Base-by-base conservation (phyloP, 805 yeast genomes). In the Spathaspora sp. region DNA sequence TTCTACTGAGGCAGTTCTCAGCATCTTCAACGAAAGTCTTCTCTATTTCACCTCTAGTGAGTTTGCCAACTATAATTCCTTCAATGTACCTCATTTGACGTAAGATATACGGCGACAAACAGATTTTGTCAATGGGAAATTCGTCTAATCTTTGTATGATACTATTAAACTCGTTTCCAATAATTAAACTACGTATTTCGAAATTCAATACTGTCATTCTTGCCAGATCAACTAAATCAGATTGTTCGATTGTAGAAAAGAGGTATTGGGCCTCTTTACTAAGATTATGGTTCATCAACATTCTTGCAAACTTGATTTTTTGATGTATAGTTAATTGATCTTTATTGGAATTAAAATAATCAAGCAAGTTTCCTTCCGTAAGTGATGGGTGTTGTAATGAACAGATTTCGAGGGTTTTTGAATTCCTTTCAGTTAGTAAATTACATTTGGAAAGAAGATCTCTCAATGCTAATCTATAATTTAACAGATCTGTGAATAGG, bases 31-130 rank as follows among this genome's bases (percentile, higher is more conserved):
- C 55, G 9, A 28, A 5, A 6, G 32, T 20, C 9, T 48, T 32
- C 14, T 44, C 39, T 6, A 17, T 18, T 29, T 17, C 17, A 32
- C 29, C 17, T 40, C 14, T n/a, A 3, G 14, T 38, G 17, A 19
- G 26, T 38, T 38, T 39, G 17, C 8, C 12, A 45, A 12, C 44
- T 50, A 26, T 42, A 26, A 40, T 44, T 31, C 60, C 62, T 48
- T 69, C 75, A 12, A 73, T 59, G 44, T 49, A 64, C 42, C 61
- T 58, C 47, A 70, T 66, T 40, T 72, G 75, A 38, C 63, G 59
- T 51, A 60, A 56, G 17, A 73, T 56, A 53, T 69, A 73, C 5
- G 47, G 47, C 10, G 35, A 28, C 5, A 73, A 56, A 1, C 58
- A 55, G 17, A 62, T 57, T 5, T 60, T 64, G 47, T 70, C 59